Base-by-base conservation (phyloP, 2,329 filamentous ascomycete species). In the Talaromyces sp. region DNA sequence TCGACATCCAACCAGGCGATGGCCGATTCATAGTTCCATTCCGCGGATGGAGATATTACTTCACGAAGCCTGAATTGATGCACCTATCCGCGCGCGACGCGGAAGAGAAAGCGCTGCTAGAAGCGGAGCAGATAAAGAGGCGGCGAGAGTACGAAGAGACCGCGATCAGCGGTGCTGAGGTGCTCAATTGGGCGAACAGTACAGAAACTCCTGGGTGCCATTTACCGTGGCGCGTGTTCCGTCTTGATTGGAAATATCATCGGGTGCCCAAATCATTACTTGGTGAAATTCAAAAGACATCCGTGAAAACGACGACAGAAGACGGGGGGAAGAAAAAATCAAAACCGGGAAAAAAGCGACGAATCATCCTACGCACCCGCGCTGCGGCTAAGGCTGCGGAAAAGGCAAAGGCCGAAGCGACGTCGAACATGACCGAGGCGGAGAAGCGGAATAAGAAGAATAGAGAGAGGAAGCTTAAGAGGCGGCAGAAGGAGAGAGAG, bases 311-410 rank as follows among this genome's bases (percentile, higher is more conserved):
- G 13, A 11, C 54, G 13, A n/a, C 45, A 16, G 35, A 13, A 24
- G 43, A 3, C 3, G 22, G 16, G 13, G 45, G 39, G 35, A 64
- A 60, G 56, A 63, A 63, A 72, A 72, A 60, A 73, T 79, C 76
- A 64, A 80, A 80, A 68, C 78, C 78, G 0, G 78, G 78, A 10
- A 80, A 80, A 66, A 80, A 80, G 69, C 72, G 78, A 2, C 77
- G 78, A 10, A 71, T 80, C 13, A 72, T 78, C 27, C 64, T 80
- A 39, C 78, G 78, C 48, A 79, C 78, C 67, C 71, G 72, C 6
- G 65, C 69, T 3, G 69, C 69, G 1, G 71, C 71, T 13, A 14
- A n/a, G 4, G 54, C 62, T 22, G 41, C 59, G 9, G 41, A 58
- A 19, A 47, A 37, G 11, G 37, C 47, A n/a, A 41, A 45, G 59